Percentiles rank a stretch among this genome's conserved stretches.
phyloP scores from a whole-genome alignment of 371 early-diverging fungal genomes.

The Mortierella sp. region DNA sequence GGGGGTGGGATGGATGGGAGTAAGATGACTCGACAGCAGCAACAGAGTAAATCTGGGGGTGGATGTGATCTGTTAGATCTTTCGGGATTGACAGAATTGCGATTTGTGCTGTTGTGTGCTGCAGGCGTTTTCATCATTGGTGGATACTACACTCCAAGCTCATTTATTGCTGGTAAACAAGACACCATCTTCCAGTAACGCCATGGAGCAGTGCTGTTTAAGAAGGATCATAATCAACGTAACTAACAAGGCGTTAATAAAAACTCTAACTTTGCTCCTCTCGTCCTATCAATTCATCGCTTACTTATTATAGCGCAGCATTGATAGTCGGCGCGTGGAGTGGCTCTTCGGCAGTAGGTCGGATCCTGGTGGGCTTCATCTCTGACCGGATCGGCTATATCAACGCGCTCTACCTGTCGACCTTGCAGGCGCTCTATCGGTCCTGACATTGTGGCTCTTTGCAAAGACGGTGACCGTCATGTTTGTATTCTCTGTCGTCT shows the following conservation, averaged over 20 bases:
- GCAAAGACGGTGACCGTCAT: slow-evolving; percentile 60
- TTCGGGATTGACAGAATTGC: slow-evolving; percentile 42
- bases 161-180: slow-evolving; percentile 43
- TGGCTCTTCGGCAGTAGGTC: slow-evolving; percentile 72
- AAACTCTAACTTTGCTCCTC: no score
- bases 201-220: background rate
- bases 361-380: slow-evolving; percentile 72
- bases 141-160: slow-evolving; percentile 50
- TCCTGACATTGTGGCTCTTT: slow-evolving; percentile 76
- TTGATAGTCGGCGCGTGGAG: slow-evolving; percentile 67
- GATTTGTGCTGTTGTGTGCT: slow-evolving; percentile 43
- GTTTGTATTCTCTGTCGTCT: slow-evolving; percentile 65
- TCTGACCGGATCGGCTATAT: slow-evolving; percentile 77
- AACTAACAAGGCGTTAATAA: no score
- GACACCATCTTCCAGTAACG: background rate
- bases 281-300: no score
- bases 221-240: no score
- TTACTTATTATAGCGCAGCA: slow-evolving; percentile 47
- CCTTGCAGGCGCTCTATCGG: slow-evolving; percentile 63
- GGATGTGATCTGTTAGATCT: slow-evolving; percentile 54
- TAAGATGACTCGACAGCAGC: slow-evolving; percentile 13
- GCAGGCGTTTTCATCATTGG: slow-evolving; percentile 40
- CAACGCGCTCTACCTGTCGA: slow-evolving; percentile 63
- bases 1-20: background rate
- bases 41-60: slow-evolving; percentile 28